These are phyloP conservation scores for Acidomyces sp. DNA, from an alignment of 495 filamentous ascomycete genomes.

Conservation along the genomic window DNA sequence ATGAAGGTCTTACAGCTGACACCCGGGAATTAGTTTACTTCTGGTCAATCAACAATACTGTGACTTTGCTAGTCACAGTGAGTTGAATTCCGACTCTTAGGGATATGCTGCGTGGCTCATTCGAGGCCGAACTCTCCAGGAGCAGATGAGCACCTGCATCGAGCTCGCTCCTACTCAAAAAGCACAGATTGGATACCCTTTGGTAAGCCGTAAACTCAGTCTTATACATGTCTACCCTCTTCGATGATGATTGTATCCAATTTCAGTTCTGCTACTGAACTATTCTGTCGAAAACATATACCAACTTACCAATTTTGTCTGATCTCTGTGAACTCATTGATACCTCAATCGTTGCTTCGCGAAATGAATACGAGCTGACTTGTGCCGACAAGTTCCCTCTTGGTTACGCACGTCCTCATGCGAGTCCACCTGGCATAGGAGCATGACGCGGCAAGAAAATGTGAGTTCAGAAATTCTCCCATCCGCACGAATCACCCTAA, in stretches of 20 bases:
- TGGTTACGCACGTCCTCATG: background rate
- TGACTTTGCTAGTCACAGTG: background rate
- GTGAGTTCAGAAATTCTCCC: background rate
- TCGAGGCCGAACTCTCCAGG: background rate
- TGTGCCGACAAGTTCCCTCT: background rate
- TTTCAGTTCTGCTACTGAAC: constrained; percentile 38
- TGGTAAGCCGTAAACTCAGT: too few species aligned
- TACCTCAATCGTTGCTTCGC: background rate
- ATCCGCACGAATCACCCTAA: background rate
- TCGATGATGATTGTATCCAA: constrained; percentile 33
- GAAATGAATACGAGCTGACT: background rate
- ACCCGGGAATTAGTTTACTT: too few species aligned
- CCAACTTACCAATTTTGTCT: constrained; percentile 29
- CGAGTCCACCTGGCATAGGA: background rate
- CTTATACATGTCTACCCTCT: constrained; percentile 3
- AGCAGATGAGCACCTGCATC: background rate
- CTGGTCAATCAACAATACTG: background rate
- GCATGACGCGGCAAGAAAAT: background rate
- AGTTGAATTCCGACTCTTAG: background rate
- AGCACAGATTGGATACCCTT: too few species aligned
- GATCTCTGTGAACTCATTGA: constrained; percentile 9
- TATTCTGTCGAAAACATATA: constrained; percentile 29
- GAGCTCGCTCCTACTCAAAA: background rate
- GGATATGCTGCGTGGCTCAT: background rate
- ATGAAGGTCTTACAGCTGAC: too few species aligned